Percentiles rank a stretch among this genome's conserved stretches.
Evolutionary conservation across 2,329 filamentous ascomycete species (phyloP).

Genomic region (Aspergillus fumigatiaffinis): DNA sequence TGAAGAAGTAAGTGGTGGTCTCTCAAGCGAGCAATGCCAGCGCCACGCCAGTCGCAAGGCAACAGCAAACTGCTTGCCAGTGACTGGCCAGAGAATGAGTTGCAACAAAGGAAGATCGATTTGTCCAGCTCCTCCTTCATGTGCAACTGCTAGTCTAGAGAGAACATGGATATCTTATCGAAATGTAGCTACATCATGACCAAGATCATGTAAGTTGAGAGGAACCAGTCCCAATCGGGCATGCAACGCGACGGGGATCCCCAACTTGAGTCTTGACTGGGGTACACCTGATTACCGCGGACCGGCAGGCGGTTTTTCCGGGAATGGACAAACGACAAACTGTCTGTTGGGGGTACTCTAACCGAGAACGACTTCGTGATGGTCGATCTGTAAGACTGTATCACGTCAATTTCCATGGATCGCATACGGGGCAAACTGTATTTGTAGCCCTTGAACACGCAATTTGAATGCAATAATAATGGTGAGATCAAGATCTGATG

Average conservation of each 20-base stretch:
- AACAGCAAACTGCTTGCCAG: background rate
- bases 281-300: background rate
- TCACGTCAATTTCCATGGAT: background rate
- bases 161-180: background rate
- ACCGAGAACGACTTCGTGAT: background rate
- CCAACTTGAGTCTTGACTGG: background rate
- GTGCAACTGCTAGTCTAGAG: background rate
- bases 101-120: background rate
- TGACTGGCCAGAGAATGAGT: background rate
- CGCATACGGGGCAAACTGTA: background rate
- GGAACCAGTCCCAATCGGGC: background rate
- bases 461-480: background rate
- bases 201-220: background rate
- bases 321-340: background rate
- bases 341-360: background rate
- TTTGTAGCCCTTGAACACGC: background rate
- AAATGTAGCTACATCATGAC: background rate
- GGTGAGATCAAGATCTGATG: background rate
- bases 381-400: background rate
- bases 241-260: background rate
- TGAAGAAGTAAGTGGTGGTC: too few species aligned
- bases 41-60: background rate
- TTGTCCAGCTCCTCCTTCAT: background rate
- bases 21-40: background rate
- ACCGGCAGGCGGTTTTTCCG: background rate